These are phyloP conservation scores for Mortierella hygrophila DNA, from an alignment of 192 early-diverging fungal species.

Conservation along the genomic window DNA sequence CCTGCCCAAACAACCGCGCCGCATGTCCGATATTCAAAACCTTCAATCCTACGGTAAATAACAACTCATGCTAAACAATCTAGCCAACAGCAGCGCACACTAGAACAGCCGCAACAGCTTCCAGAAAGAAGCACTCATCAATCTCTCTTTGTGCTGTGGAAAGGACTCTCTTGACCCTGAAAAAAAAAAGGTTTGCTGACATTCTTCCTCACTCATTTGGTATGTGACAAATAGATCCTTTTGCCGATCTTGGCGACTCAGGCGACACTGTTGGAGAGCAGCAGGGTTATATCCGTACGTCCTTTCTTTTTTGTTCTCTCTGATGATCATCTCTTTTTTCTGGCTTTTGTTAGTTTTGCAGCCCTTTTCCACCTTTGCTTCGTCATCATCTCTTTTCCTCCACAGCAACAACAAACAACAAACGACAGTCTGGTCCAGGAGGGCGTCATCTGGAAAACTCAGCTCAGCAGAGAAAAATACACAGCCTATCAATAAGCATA, in stretches of 20 bases:
- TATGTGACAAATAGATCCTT: slow-evolving; percentile 53
- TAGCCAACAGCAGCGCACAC: too few relatives aligned
- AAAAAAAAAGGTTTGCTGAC: background rate
- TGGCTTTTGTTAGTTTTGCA: background rate
- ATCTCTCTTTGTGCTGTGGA: too few relatives aligned
- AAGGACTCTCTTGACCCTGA: background rate
- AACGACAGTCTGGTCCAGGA: background rate
- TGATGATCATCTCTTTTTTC: background rate
- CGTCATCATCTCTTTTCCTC: slow-evolving; percentile 1
- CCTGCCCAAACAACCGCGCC: slow-evolving; percentile 35
- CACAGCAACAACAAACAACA: slow-evolving; percentile 3
- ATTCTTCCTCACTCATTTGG: background rate
- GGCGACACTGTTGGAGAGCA: slow-evolving; percentile 54
- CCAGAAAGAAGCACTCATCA: background rate
- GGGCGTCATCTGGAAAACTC: background rate
- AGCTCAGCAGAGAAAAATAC: background rate
- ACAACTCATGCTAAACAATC: background rate
- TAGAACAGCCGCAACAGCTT: background rate
- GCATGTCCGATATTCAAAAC: slow-evolving; percentile 67
- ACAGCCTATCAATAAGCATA: background rate
- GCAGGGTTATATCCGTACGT: slow-evolving; percentile 63
- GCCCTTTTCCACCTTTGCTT: background rate
- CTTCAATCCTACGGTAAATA: slow-evolving; percentile 57
- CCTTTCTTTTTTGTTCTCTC: background rate
- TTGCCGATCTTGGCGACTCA: slow-evolving; percentile 61